Evolutionary conservation across 805 yeast species (phyloP).

Genomic region (Clavispora vitiphila): DNA sequence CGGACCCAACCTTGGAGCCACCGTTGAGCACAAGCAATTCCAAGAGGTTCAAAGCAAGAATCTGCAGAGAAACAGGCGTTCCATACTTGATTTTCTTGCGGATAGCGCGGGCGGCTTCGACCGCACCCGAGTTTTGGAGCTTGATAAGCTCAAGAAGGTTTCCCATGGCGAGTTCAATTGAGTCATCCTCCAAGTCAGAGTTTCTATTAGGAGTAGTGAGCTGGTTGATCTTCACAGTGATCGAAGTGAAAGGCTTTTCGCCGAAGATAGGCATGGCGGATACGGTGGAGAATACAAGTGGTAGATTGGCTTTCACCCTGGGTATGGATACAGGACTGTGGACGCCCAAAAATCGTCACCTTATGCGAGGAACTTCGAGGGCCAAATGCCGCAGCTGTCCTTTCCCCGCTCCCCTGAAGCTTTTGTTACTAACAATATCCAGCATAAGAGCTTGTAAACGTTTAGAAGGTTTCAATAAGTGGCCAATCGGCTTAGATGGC

Average conservation of each 20-base stretch:
- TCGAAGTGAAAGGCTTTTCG: conserved; percentile 68
- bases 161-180: conserved; percentile 44
- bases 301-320: background rate
- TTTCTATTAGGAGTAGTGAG: conserved; percentile 40
- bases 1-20: conserved; percentile 34
- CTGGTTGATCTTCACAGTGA: conserved; percentile 59
- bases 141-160: conserved; percentile 52
- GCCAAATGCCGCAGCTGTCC: too few relatives aligned
- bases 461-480: too few relatives aligned
- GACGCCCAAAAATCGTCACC: too few relatives aligned
- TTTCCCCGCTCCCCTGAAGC: too few relatives aligned
- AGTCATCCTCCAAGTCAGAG: conserved; percentile 29
- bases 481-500: too few relatives aligned
- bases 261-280: conserved; percentile 35
- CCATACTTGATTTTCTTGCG: conserved; percentile 90
- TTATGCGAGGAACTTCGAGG: too few relatives aligned
- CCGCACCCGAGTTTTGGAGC: conserved; percentile 35
- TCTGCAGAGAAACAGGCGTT: conserved; percentile 48
- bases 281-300: background rate
- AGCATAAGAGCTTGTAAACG: too few relatives aligned
- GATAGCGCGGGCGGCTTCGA: conserved; percentile 87
- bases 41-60: conserved; percentile 50
- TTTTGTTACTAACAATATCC: too few relatives aligned
- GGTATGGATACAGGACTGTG: background rate
- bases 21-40: conserved; percentile 40